Evolutionary conservation across 441 rosid species (phyloP), one percentile per base, ranked within the genome.

Genomic region (Melastoma candidum): DNA sequence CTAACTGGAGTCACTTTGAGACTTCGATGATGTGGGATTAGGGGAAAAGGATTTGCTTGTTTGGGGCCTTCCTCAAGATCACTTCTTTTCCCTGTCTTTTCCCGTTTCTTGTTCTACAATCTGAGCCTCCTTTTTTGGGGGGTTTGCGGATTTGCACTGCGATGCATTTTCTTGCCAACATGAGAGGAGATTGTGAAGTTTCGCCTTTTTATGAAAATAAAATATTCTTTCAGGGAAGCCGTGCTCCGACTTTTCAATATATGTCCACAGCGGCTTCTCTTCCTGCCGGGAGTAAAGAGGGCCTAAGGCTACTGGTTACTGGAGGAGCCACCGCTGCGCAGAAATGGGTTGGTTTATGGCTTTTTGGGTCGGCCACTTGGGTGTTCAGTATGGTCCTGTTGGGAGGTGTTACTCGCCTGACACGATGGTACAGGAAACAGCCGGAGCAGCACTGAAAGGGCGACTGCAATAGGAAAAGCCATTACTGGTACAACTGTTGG

Each of bases 321-420:
- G 98, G 87, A 64, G 97, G 97, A 11, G 74, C 90, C 2, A 80
- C 54, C 59, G 95, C 95, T 17, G 22, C 22, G 60, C 95, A 76
- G 62, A 92, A 92, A 74, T 57, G 73, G 80, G 95, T 92, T 17
- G 98, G 90, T 2, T 77, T 78, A 39, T 92, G 98, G 98, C 87
- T 92, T 56, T 88, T 88, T 57, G 85, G 97, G 17, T 92, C 97
- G 4, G 87, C 97, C 13, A 87, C 95, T 2, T 92, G 92, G 95
- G 95, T 85, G 29, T 88, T 85, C 64, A 92, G 85, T 60, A 84
- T 85, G 98, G 96, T 92, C 48, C 60, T 92, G 10, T 77, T 88
- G 41, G 98, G 98, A 46, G 95, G 97, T 50, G 69, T 79, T 3
- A 88, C 98, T 3, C 76, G 95, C 24, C 77, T 92, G 50, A 88